These are phyloP conservation scores for Gynandropsis gynandra DNA, from an alignment of 345 rosid genomes.

Conservation along the genomic window DNA sequence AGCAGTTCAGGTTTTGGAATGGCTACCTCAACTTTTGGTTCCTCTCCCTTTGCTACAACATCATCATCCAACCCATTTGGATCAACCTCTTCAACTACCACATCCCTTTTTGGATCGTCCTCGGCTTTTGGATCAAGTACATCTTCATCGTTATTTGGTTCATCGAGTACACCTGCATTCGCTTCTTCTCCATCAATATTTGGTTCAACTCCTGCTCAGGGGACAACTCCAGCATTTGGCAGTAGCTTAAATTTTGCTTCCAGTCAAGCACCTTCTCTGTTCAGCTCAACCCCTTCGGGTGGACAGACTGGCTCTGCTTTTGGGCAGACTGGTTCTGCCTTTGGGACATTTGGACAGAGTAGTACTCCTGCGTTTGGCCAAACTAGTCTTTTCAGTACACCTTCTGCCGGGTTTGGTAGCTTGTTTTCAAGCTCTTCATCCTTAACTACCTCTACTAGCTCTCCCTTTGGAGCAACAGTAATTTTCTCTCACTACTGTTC, in stretches of 20 bases:
- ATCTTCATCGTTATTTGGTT: conserved; percentile 37
- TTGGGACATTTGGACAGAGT: conserved; percentile 52
- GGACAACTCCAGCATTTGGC: conserved; percentile 37
- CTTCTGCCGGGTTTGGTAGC: conserved; percentile 42
- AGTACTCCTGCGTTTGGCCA: conserved; percentile 45
- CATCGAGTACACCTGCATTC: conserved; percentile 47
- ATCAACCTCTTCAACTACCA: conserved; percentile 33
- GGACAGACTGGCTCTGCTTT: conserved; percentile 60
- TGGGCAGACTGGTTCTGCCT: conserved; percentile 44
- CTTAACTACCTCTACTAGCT: conserved; percentile 33
- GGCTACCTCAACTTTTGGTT: conserved; percentile 30
- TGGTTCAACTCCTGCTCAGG: conserved; percentile 36
- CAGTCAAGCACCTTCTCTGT: conserved; percentile 56
- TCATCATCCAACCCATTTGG: conserved; percentile 44
- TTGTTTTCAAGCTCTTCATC: conserved; percentile 50
- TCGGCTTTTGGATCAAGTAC: conserved; percentile 40
- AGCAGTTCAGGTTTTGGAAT: conserved; percentile 34
- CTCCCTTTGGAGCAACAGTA: conserved; percentile 44
- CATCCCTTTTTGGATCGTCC: conserved; percentile 43
- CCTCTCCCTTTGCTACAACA: conserved; percentile 31
- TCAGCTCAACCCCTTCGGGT: conserved; percentile 38
- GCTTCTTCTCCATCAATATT: conserved; percentile 57
- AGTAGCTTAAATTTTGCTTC: conserved; percentile 34
- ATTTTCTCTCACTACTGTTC: conserved; percentile 23
- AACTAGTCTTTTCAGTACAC: conserved; percentile 41